Conservation (phyloP, 441 rosid species). For the Adansonia gregorii region DNA sequence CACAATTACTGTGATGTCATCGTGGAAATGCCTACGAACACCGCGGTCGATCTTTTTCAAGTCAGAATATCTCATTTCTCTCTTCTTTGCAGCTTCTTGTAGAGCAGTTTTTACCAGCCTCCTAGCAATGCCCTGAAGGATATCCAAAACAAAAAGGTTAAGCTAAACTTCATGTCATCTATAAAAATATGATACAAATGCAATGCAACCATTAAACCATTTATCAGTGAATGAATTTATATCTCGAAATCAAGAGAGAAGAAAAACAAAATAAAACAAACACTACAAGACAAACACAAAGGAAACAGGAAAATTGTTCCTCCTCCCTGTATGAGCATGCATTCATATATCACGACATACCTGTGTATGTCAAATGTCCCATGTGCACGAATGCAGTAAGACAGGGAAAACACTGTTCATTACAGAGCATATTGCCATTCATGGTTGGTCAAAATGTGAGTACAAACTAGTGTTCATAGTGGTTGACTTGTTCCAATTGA, state of each 20-base stretch:
- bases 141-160: background rate
- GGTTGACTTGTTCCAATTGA: no score
- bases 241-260: background rate
- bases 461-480: no score
- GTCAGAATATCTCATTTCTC: slow-evolving; percentile 97
- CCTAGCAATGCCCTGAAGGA: slow-evolving; percentile 83
- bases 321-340: background rate
- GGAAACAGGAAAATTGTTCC: background rate
- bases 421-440: background rate
- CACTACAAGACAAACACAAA: background rate
- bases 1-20: slow-evolving; percentile 86
- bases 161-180: background rate
- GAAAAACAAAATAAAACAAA: background rate
- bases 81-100: slow-evolving; percentile 73
- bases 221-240: background rate
- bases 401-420: background rate
- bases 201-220: background rate
- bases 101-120: slow-evolving; percentile 90
- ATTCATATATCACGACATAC: background rate
- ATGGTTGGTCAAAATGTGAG: background rate
- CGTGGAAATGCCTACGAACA: slow-evolving; percentile 93
- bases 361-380: background rate
- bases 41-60: slow-evolving; percentile 94
- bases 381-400: background rate
- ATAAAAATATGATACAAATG: no score